A percentile compares a stretch with the other conserved stretches of the same genome.
Evolutionary conservation across 1,284 basidiomycete genomes (phyloP).

Genomic region (Ceratobasidium sp.): DNA sequence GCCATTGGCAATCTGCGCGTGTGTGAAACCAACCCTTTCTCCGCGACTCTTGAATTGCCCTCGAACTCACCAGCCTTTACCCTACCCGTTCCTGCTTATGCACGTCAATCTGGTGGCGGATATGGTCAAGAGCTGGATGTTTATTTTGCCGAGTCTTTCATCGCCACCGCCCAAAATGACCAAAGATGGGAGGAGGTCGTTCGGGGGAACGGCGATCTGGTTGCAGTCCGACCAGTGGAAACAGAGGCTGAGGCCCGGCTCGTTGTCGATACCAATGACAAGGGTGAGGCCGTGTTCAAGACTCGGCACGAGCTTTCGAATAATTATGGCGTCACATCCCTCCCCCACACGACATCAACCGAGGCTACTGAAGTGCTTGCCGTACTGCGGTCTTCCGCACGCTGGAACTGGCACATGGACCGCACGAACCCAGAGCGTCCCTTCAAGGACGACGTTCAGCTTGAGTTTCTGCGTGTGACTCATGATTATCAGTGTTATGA

Average conservation of each 20-base stretch:
- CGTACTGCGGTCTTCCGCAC: background rate
- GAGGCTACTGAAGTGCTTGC: background rate
- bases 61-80: no score
- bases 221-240: background rate
- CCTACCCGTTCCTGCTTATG: background rate
- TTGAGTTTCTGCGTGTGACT: constrained; percentile 5
- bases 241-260: no score
- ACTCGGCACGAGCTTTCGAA: background rate
- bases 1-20: no score
- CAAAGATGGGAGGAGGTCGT: background rate
- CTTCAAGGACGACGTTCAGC: background rate
- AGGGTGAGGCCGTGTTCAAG: no score
- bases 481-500: background rate
- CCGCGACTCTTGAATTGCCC: no score
- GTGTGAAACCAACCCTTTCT: no score
- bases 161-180: background rate
- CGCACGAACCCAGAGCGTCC: background rate
- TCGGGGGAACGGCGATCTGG: background rate
- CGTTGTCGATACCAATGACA: no score
- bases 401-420: background rate
- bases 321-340: background rate
- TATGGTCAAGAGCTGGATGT: background rate
- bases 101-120: background rate
- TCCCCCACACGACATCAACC: background rate
- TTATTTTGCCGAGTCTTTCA: background rate